Percentiles rank a stretch among this genome's conserved stretches.
phyloP scores from a whole-genome alignment of 768 basidiomycete genomes.

The Boletus edulis region DNA sequence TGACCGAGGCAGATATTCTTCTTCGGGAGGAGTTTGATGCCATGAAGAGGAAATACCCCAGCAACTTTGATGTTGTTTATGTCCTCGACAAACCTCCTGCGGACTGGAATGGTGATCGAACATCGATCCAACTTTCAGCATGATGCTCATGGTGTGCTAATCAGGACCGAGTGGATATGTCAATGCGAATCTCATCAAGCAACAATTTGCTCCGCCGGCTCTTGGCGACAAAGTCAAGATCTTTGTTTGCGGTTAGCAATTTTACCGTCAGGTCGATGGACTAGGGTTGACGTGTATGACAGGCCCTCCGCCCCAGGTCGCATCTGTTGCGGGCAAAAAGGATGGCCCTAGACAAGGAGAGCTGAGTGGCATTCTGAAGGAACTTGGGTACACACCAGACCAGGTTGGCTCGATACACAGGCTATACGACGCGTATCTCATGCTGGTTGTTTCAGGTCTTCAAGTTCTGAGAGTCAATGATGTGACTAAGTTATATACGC shows the following conservation, averaged over 20 bases:
- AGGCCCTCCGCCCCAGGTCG: conserved; percentile 87
- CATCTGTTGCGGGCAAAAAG: conserved; percentile 86
- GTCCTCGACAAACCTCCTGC: conserved; percentile 72
- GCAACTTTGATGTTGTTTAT: conserved; percentile 81
- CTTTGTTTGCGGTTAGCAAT: conserved; percentile 76
- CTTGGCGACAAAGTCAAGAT: conserved; percentile 80
- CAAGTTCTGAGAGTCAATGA: conserved; percentile 41
- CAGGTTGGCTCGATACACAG: conserved; percentile 53
- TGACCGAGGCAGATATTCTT: conserved; percentile 87
- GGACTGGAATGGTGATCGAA: conserved; percentile 54
- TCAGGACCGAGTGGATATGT: conserved; percentile 74
- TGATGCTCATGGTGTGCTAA: conserved; percentile 6
- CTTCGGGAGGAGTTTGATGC: conserved; percentile 75
- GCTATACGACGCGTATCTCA: not conserved
- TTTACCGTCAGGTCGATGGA: not conserved
- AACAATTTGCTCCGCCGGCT: conserved; percentile 63
- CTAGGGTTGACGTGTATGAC: conserved; percentile 1
- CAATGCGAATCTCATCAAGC: conserved; percentile 65
- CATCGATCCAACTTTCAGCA: not conserved
- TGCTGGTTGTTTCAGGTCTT: conserved; percentile 30
- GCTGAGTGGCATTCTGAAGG: conserved; percentile 78
- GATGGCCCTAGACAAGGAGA: conserved; percentile 79
- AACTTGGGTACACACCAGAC: conserved; percentile 79
- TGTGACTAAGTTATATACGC: too few species aligned
- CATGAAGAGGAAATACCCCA: conserved; percentile 64